These are phyloP conservation scores for Leptosphaerulina australis DNA, from an alignment of 2,329 filamentous ascomycete genomes.

Conservation along the genomic window DNA sequence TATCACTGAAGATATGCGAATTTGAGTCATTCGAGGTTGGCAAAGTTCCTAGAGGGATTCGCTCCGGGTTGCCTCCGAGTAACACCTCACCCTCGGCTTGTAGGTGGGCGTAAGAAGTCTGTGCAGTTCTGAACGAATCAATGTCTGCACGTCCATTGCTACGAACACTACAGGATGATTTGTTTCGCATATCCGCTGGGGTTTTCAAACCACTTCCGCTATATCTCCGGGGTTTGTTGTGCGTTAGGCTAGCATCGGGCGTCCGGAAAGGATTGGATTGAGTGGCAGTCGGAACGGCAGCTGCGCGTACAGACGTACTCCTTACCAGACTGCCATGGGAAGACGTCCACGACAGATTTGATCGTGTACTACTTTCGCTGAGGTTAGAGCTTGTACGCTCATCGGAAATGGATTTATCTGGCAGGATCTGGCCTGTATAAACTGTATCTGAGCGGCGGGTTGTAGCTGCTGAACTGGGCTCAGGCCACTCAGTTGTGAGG, in stretches of 20 bases:
- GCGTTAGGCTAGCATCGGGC: conserved; percentile 42
- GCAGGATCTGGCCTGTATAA: conserved; percentile 50
- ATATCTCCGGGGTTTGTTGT: conserved; percentile 22
- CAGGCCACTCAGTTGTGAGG: conserved; percentile 22
- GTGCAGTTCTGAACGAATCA: conserved; percentile 60
- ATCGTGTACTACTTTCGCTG: conserved; percentile 58
- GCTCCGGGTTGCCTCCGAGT: conserved; percentile 52
- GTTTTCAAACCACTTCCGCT: conserved; percentile 28
- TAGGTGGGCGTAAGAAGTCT: conserved; percentile 56
- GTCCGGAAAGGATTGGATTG: conserved; percentile 42
- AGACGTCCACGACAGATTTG: conserved; percentile 52
- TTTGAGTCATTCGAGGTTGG: conserved; percentile 38
- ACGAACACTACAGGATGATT: conserved; percentile 47
- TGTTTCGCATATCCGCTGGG: conserved; percentile 31
- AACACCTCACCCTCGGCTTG: conserved; percentile 60
- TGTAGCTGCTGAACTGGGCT: conserved; percentile 15
- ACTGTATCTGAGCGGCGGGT: conserved; percentile 25
- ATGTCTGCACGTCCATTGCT: conserved; percentile 48
- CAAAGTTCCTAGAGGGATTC: conserved; percentile 38
- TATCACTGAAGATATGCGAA: conserved; percentile 30
- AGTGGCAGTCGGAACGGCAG: conserved; percentile 41
- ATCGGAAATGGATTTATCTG: conserved; percentile 53
- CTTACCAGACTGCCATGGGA: conserved; percentile 50
- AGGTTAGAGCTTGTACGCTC: conserved; percentile 63
- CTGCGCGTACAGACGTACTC: conserved; percentile 54